Evolutionary conservation across 768 basidiomycete species (phyloP), one percentile per base, ranked within the genome.

Genomic region (Termitomyces sp.): DNA sequence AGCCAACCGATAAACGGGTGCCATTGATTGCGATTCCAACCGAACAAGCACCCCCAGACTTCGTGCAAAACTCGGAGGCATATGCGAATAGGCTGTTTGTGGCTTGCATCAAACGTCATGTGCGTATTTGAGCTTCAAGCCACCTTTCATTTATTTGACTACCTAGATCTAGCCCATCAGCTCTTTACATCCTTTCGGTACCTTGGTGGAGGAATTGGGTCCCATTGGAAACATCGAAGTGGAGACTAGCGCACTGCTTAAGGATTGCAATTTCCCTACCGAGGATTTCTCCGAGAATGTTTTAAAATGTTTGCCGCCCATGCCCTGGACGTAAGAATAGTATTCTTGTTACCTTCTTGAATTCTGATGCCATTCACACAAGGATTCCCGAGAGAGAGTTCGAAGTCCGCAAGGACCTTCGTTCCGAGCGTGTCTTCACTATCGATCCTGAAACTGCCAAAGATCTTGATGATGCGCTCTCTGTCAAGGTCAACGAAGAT

Each of bases 221-320:
- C 89, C 94, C 20, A 99, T 99, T 60, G 97, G 97, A n/a, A 92
- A 99, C 63, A 87, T 96, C 52, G 94, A 98, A 72, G 94, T 97
- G 8, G 97, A 99, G 74, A 98, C 96, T 5, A 95, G 92, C 60
- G 97, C 97, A 8, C 77, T 99, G 59, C 79, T 99, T 62, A 98
- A 98, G 72, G 97, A 99, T 71, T 98, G 94, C 79, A 98, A 98
- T 74, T 98, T 98, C 86, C 93, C 96, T 2, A 91, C 93, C 0
- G 94, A 96, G 71, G 97, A 98, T 61, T 99, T 99, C 73, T 84
- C 88, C 9, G 97, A 99, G 47, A 90, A 90, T 65, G 94, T 98
- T 24, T 68, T 94, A 61, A 98, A 98, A 72, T 98, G 97, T 68
- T 74, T 98, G 26, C 97, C 97, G 48, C 97, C 97, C 24, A 81